A percentile compares a stretch with the other conserved stretches of the same genome.
Conservation (phyloP, 495 filamentous ascomycete genomes). For the Xylaria castorea region DNA sequence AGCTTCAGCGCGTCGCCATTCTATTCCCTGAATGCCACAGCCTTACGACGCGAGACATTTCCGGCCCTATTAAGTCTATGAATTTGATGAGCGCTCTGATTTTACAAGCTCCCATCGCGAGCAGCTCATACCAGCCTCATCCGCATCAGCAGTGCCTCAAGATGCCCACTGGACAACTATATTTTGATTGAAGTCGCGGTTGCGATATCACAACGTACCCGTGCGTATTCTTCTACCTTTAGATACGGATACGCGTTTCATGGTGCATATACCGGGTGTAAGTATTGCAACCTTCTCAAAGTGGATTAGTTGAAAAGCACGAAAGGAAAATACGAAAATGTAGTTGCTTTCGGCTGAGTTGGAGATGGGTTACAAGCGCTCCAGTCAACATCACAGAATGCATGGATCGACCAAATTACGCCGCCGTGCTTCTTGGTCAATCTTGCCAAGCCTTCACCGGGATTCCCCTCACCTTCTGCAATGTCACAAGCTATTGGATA, state of each 20-base stretch:
- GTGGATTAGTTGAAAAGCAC: neutral
- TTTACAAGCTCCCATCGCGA: neutral
- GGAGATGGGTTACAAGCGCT: slow-evolving; percentile 2
- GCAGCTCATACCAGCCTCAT: neutral
- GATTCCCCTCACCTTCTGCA: slow-evolving; percentile 18
- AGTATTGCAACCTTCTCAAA: neutral
- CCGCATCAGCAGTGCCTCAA: neutral
- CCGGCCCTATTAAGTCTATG: neutral
- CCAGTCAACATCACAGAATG: slow-evolving; percentile 9
- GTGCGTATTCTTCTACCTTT: neutral
- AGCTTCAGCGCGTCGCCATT: neutral
- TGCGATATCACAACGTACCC: neutral
- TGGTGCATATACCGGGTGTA: neutral
- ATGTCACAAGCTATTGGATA: slow-evolving; percentile 16
- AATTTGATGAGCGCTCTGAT: neutral
- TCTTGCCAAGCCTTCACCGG: slow-evolving; percentile 11
- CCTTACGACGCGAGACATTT: neutral
- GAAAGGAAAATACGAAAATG: neutral
- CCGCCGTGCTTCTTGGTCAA: neutral
- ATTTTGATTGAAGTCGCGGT: neutral
- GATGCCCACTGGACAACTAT: neutral
- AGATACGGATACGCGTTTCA: neutral
- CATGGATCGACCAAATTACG: neutral
- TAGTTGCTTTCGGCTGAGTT: neutral
- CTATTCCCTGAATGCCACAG: neutral